Evolutionary conservation across 495 filamentous ascomycete genomes (phyloP).

Genomic region (Copromyces sp.): DNA sequence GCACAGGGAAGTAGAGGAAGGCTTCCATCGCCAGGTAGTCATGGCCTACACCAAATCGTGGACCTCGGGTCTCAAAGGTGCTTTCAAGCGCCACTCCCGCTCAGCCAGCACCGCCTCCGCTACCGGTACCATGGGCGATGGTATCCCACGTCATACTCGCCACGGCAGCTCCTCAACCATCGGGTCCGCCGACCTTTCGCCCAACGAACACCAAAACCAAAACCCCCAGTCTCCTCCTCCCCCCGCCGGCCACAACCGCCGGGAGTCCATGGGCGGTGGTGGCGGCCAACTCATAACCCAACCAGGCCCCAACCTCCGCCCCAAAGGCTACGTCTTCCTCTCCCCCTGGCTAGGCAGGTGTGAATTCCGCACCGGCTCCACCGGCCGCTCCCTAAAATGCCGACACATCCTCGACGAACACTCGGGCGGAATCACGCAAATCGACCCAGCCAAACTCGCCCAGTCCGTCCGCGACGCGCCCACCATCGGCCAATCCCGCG

Average conservation of each 20-base stretch:
- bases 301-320: conserved; percentile 34
- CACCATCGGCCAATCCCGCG: conserved; percentile 19
- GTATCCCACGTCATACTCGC: conserved; percentile 18
- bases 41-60: conserved; percentile 41
- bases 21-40: conserved; percentile 38
- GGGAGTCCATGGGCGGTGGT: not conserved
- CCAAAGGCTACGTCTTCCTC: conserved; percentile 52
- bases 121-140: not conserved
- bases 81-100: conserved; percentile 25
- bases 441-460: conserved; percentile 28
- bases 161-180: conserved; percentile 26
- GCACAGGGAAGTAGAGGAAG: conserved; percentile 11
- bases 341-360: conserved; percentile 83
- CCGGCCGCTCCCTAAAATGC: conserved; percentile 66
- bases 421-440: conserved; percentile 8
- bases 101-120: conserved; percentile 8
- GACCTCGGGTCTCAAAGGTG: conserved; percentile 29
- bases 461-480: conserved; percentile 26
- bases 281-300: conserved; percentile 25
- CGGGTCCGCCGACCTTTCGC: conserved; percentile 20
- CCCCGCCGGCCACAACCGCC: conserved; percentile 12
- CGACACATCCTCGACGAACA: conserved; percentile 51
- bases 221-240: not conserved
- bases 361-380: conserved; percentile 67
- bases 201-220: not conserved